phyloP scores from a whole-genome alignment of 208 protist genomes.

The Leishmania mexicana region DNA sequence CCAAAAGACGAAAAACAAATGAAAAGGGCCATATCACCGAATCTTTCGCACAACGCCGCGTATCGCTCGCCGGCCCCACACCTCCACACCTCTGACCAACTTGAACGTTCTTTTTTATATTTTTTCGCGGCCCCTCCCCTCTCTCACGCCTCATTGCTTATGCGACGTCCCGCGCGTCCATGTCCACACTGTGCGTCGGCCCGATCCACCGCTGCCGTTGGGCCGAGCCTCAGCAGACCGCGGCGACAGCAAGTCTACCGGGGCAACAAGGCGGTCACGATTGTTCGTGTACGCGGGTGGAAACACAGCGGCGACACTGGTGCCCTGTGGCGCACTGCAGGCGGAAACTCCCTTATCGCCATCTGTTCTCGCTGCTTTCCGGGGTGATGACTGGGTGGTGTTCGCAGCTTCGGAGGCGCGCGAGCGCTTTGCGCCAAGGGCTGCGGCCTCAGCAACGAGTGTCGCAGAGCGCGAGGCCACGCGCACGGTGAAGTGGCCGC shows the following conservation, averaged over 20 bases:
- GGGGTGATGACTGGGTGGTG: not conserved
- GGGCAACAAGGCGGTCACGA: not conserved
- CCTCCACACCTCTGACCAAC: not conserved
- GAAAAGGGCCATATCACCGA: not conserved
- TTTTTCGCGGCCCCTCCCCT: not conserved
- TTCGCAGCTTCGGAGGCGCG: slow-evolving; percentile 1
- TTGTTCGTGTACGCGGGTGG: not conserved
- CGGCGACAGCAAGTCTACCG: not conserved
- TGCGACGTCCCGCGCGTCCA: not conserved
- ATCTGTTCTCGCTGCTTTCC: not conserved
- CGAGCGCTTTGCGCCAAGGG: slow-evolving; percentile 19
- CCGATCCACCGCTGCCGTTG: not conserved
- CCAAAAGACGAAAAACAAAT: not conserved
- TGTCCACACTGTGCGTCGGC: slow-evolving; percentile 8
- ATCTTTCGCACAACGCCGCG: not conserved
- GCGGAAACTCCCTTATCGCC: not conserved
- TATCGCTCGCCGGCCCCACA: not conserved
- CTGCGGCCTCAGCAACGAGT: slow-evolving; percentile 27
- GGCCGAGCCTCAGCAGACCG: not conserved
- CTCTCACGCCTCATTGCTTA: not conserved
- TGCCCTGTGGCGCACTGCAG: not conserved
- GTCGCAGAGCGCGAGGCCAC: slow-evolving; percentile 27
- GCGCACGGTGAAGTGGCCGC: slow-evolving; percentile 21
- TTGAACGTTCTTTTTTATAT: not conserved
- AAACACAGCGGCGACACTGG: not conserved